Percentiles rank a stretch among this genome's conserved stretches.
Evolutionary conservation across 352 stramenopile genomes (phyloP).

Genomic region (Globisporangium acanthophoron): DNA sequence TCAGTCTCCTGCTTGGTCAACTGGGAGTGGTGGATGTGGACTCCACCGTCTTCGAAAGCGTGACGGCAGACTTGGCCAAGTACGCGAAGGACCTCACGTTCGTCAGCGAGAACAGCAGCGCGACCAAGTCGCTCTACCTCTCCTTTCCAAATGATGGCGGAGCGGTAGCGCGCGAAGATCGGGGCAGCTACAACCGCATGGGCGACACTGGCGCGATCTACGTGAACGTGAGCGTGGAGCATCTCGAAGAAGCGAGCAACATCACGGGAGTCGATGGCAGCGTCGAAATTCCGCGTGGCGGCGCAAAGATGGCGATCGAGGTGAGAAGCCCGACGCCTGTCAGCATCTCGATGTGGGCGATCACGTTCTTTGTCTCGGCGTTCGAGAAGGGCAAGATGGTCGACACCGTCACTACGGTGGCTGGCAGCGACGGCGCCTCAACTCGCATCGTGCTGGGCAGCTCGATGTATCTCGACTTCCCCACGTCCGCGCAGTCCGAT

Average conservation of each 20-base stretch:
- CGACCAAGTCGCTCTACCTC: neutral
- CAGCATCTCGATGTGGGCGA: neutral
- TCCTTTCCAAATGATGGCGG: neutral
- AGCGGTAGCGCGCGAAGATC: neutral
- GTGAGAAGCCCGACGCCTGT: neutral
- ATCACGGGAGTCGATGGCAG: neutral
- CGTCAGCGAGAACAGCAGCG: neutral
- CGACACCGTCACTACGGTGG: neutral
- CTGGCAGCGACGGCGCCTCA: neutral
- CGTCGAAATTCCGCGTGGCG: neutral
- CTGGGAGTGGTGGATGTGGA: neutral
- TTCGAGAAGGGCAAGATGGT: constrained; percentile 10
- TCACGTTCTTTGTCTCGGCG: constrained; percentile 16
- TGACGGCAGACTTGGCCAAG: constrained; percentile 3
- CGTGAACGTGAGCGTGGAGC: neutral
- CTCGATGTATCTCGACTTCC: constrained; percentile 14
- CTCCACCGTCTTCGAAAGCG: neutral
- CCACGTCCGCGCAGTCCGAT: neutral
- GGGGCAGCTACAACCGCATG: neutral
- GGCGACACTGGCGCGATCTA: neutral
- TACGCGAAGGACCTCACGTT: constrained; percentile 4
- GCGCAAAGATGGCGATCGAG: neutral
- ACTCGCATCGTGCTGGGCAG: constrained; percentile 7
- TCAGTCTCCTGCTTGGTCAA: constrained; percentile 14
- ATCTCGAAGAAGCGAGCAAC: neutral